Base-by-base conservation (phyloP, 1,139 yeast species). In the Taphrina communis region DNA sequence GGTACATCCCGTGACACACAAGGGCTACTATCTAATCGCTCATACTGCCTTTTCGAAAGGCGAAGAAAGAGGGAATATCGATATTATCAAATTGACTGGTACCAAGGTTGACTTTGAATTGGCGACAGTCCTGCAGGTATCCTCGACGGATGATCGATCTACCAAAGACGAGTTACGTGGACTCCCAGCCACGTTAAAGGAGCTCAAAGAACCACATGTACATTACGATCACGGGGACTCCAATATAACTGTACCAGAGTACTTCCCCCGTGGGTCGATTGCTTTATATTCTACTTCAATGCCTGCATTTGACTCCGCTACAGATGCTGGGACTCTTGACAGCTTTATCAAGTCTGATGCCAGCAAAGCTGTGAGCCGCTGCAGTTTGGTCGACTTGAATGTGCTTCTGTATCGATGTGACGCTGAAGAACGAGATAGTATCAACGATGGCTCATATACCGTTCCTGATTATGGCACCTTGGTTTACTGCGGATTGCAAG, bases 401-500 rank as follows among this genome's bases (percentile, higher is more conserved):
- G 86, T 86, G 1, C 77, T 91, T 14, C 79, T 94, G 57, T 94
- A 88, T 80, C 84, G 86, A 66, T 88, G 95, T 75, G 96, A 91
- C 69, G 85, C 88, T 11, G 99, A 94, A 78, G 99, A 94, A 78
- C 82, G 92, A 31, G 97, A 92, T 76, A 84, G 86, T 14, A 86
- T 94, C 73, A 82, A 78, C 35, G 88, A 83, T 66, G 96, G 97
- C 5, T 85, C 85, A 0, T 94, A 94, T 78, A 77, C 79, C 68
- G 82, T 94, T 65, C 97, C 98, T 0, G 81, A 83, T 46, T 81
- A 84, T 77, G 98, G 97, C 0, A 79, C 80, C 17, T 81, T 93
- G 63, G 88, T 87, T 0, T 94, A 91, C 78, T 93, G 97, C 57
- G 99, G 99, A 12, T 80, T 94, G 39, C 96, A 90, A 78, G 99